Evolutionary conservation across 495 filamentous ascomycete species (phyloP), one percentile per base, ranked within the genome.

Genomic region (Penicillium macrosclerotiorum): DNA sequence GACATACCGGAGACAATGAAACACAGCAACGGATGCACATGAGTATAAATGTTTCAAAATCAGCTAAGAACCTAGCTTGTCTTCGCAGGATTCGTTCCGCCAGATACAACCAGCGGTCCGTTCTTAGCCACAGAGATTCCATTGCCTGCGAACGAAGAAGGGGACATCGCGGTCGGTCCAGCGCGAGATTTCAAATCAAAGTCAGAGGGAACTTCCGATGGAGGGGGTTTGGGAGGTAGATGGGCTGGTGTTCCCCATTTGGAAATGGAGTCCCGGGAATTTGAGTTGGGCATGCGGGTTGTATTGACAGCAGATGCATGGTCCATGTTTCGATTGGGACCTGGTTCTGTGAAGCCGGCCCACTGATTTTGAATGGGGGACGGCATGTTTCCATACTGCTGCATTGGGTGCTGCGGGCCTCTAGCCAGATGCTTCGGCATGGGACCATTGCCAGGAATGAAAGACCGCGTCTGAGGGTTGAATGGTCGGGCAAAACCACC

Each of bases 381-480:
- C 13, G 63, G 63, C 41, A 61, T 55, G 20, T 45, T 57, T 19
- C 51, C 36, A 41, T 67, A 73, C 12, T 61, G 35, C 42, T 58
- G 56, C 51, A 66, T 62, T 25, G 50, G 49, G 54, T 60, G 62
- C 35, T 68, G 63, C 7, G 44, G 45, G 36, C 51, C 49, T 45
- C 65, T 63, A 39, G 38, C 56, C 19, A 63, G 59, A 37, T 71
- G 66, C 27, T 67, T 65, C 2, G 52, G 41, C 19, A 49, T 18
- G 8, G 64, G 39, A 27, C 62, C 45, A 32, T 62, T 57, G 16
- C 77, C 75, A 16, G 91, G 91, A 31, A 95, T 79, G 58, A 96
- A 96, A 2, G 89, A 82, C 47, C 90, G 86, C 8, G 88, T 95
- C 64, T 95, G 90, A 0, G 91, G 91, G 54, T 96, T 95, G 73